A percentile compares a stretch with the other conserved stretches of the same genome.
Conservation (phyloP, 1,284 basidiomycete genomes). For the Fomitopsis schrenkii region DNA sequence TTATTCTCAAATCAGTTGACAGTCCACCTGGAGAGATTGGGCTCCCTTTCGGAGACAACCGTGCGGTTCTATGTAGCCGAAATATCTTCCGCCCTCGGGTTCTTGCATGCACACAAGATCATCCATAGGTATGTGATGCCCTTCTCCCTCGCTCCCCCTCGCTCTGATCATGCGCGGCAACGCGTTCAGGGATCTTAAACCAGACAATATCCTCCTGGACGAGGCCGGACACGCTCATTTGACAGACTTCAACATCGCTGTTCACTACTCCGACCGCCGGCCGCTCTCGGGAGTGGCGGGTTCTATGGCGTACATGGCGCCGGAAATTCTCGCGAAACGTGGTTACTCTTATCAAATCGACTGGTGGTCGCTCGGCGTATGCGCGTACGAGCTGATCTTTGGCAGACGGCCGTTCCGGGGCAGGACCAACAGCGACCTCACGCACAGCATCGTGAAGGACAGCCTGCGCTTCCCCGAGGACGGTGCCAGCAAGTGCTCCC, state of each 20-base stretch:
- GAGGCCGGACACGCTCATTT: slow-evolving; percentile 95
- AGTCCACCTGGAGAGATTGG: slow-evolving; percentile 93
- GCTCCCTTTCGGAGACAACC: slow-evolving; percentile 77
- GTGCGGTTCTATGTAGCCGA: slow-evolving; percentile 92
- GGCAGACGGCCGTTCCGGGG: slow-evolving; percentile 91
- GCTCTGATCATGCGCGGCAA: not conserved
- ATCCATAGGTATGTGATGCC: slow-evolving; percentile 78
- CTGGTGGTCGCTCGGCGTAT: slow-evolving; percentile 96
- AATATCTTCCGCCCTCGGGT: slow-evolving; percentile 85
- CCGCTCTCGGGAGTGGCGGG: slow-evolving; percentile 94
- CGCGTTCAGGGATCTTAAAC: slow-evolving; percentile 81
- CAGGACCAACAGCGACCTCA: slow-evolving; percentile 86
- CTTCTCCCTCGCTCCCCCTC: not conserved
- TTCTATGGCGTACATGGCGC: slow-evolving; percentile 99
- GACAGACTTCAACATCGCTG: slow-evolving; percentile 98
- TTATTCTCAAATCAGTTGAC: slow-evolving; percentile 23
- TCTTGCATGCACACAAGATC: slow-evolving; percentile 88
- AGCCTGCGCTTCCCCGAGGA: slow-evolving; percentile 75
- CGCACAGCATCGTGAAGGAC: slow-evolving; percentile 83
- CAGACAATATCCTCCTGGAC: slow-evolving; percentile 96
- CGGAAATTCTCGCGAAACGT: slow-evolving; percentile 83
- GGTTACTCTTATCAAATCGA: slow-evolving; percentile 91
- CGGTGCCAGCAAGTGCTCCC: slow-evolving; percentile 66
- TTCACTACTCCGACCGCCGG: slow-evolving; percentile 87
- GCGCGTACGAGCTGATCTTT: slow-evolving; percentile 89